phyloP scores from a whole-genome alignment of 2,329 filamentous ascomycete species.

The Cadophora gregata region DNA sequence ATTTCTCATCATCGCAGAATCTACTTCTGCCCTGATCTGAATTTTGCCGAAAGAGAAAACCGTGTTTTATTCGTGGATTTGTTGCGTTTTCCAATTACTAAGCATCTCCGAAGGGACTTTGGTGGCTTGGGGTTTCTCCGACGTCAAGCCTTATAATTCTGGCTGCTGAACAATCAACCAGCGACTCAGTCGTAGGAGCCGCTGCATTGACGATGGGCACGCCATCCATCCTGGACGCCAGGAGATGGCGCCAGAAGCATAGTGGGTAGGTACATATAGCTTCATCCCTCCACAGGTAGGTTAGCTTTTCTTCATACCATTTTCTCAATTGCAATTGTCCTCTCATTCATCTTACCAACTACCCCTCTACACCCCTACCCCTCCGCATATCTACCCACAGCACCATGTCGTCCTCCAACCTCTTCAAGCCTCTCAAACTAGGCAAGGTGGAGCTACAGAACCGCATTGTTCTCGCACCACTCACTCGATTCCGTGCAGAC shows the following conservation, averaged over 20 bases:
- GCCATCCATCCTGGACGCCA: neutral
- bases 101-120: conserved; percentile 2
- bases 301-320: neutral
- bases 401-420: conserved; percentile 36
- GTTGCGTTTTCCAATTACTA: conserved; percentile 12
- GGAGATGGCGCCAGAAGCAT: neutral
- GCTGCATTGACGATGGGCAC: neutral
- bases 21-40: neutral
- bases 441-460: conserved; percentile 50
- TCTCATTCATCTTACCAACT: neutral
- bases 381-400: neutral
- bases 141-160: neutral
- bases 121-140: conserved; percentile 8
- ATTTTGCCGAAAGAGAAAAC: neutral
- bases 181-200: neutral
- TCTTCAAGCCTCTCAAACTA: conserved; percentile 52
- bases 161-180: conserved; percentile 19
- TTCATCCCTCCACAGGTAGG: neutral
- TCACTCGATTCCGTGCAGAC: conserved; percentile 60
- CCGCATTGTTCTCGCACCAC: conserved; percentile 60
- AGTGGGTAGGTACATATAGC: conserved; percentile 15
- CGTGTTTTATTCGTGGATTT: neutral
- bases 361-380: conserved; percentile 6
- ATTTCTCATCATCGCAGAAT: neutral
- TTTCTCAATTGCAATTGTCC: neutral